A percentile compares a stretch with the other conserved stretches of the same genome.
Conservation (phyloP, 2,329 filamentous ascomycete species). For the Cordyceps pruinosa region DNA sequence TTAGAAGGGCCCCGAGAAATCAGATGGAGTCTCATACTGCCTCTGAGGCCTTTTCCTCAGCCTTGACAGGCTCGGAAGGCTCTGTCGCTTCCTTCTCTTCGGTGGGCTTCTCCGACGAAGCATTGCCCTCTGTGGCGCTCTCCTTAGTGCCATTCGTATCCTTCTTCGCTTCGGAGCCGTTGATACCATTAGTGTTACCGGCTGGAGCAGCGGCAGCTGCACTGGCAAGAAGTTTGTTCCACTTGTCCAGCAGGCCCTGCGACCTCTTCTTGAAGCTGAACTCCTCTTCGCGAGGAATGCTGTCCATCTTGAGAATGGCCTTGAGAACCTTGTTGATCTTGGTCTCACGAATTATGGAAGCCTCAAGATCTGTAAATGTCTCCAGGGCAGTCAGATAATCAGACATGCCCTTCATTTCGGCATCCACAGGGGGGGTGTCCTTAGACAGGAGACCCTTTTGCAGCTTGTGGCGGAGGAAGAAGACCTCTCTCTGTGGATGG, state of each 20-base stretch:
- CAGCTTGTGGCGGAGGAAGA: constrained; percentile 88
- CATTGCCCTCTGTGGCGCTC: constrained; percentile 25
- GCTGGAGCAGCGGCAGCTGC: constrained; percentile 32
- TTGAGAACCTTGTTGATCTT: constrained; percentile 99
- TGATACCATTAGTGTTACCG: constrained; percentile 38
- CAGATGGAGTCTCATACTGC: constrained; percentile 19
- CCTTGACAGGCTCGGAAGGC: constrained; percentile 20
- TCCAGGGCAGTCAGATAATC: constrained; percentile 78
- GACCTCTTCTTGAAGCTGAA: constrained; percentile 85
- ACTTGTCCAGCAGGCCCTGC: constrained; percentile 71
- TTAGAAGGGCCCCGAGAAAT: constrained; percentile 18
- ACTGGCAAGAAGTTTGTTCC: constrained; percentile 77
- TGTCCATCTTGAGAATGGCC: constrained; percentile 79
- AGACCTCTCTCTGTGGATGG: constrained; percentile 58
- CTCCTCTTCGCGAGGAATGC: constrained; percentile 82
- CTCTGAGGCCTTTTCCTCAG: constrained; percentile 21
- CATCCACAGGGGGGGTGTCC: constrained; percentile 77
- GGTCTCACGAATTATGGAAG: constrained; percentile 77
- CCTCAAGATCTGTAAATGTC: constrained; percentile 70
- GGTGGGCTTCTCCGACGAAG: constrained; percentile 30
- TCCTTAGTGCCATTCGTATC: constrained; percentile 36
- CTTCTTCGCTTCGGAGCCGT: constrained; percentile 40
- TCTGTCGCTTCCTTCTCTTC: constrained; percentile 26
- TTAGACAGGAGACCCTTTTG: constrained; percentile 88
- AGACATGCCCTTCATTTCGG: constrained; percentile 74